Base-by-base conservation (phyloP, 73 alveolate species). In the Paramecium sexaurelia region DNA sequence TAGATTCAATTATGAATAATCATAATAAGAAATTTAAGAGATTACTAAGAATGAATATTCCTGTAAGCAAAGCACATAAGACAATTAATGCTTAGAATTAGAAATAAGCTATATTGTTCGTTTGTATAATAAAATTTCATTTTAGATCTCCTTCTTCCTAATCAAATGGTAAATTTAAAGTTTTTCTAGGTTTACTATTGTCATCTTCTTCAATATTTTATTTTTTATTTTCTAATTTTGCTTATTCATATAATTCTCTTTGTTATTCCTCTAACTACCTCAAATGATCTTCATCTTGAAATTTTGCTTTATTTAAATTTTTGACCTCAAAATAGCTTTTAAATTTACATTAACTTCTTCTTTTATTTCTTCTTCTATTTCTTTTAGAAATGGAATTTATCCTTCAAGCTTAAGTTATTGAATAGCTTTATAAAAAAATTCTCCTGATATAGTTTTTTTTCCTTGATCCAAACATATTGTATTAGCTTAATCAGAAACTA, bases 311-410 rank as follows among this genome's bases (percentile, higher is more conserved):
- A 78, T 78, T 78, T 43, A 41, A 33, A 43, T 78, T 78, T 78
- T 78, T 78, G 13, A 78, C 90, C 90, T 78, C 13, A 10, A 78
- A 2, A 40, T 17, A 40, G 29, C 26, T 9, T 43, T 47, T 9
- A 19, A 24, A 39, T 35, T 24, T 78, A 78, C 90, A 78, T 78
- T 78, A 20, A 78, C 90, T 19, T 78, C 90, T 32, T 41, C 68
- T 78, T 78, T 78, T 10, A 78, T 39, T 78, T 78, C 90, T 41
- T 78, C 90, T 78, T 78, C 90, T 2, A 78, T 78, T 43, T 78
- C 90, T 27, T 78, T 78, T 10, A 78, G 55, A 7, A 29, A 35
- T 13, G 73, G 75, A 5, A 78, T 39, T 45, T 78, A 33, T 6
- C 36, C 43, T n/a, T 78, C 90, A 3, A 78, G 55, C 55, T 15